Evolutionary conservation across 2,329 filamentous ascomycete genomes (phyloP).

Genomic region (Berkeleyomyces rouxiae): DNA sequence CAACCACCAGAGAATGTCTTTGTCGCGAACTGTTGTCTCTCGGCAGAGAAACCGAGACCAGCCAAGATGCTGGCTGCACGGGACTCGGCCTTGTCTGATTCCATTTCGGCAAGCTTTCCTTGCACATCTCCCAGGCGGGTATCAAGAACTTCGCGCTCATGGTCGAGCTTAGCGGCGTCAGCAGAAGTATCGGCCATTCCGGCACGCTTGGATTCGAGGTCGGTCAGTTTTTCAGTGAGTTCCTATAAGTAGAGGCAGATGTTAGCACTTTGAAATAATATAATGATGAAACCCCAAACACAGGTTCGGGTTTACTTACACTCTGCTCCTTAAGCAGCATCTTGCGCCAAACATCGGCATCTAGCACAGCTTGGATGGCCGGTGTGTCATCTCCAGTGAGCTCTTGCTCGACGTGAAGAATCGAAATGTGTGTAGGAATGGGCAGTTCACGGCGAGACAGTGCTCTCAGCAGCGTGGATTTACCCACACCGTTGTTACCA

Average conservation of each 20-base stretch:
- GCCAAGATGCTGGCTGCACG: slow-evolving; percentile 90
- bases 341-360: slow-evolving; percentile 97
- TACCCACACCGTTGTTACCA: slow-evolving; percentile 97
- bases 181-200: slow-evolving; percentile 80
- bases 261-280: not conserved
- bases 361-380: slow-evolving; percentile 83
- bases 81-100: slow-evolving; percentile 94
- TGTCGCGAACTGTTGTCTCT: slow-evolving; percentile 81
- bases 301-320: slow-evolving; percentile 29
- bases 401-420: slow-evolving; percentile 97
- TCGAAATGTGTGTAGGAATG: slow-evolving; percentile 93
- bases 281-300: not conserved
- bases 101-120: slow-evolving; percentile 88
- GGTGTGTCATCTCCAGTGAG: slow-evolving; percentile 90
- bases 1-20: slow-evolving; percentile 99
- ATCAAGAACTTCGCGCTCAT: slow-evolving; percentile 78
- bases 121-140: slow-evolving; percentile 84
- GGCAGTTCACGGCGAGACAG: slow-evolving; percentile 83
- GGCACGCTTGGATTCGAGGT: slow-evolving; percentile 60
- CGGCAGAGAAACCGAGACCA: slow-evolving; percentile 87
- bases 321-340: slow-evolving; percentile 79
- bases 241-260: slow-evolving; percentile 30
- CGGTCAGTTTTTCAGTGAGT: slow-evolving; percentile 58
- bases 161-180: slow-evolving; percentile 71
- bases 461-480: slow-evolving; percentile 84